Evolutionary conservation across 75 land plant genomes (phyloP).

Genomic region (Sequoiadendron giganteum): DNA sequence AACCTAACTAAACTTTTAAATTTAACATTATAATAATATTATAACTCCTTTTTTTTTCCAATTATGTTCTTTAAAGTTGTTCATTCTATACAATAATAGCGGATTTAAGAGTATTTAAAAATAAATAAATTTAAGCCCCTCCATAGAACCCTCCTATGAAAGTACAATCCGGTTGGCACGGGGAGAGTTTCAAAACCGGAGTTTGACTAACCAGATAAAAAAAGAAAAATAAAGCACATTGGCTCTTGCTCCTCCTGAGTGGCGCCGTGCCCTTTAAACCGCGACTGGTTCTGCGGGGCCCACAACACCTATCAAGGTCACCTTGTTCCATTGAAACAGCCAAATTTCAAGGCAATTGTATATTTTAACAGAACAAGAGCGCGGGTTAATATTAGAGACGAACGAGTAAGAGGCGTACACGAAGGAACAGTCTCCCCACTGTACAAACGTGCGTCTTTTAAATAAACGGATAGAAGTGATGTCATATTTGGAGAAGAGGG

Average conservation of each 20-base stretch:
- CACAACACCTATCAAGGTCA: neutral
- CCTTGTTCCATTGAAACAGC: neutral
- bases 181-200: too few relatives aligned
- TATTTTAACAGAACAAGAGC: neutral
- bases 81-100: too few relatives aligned
- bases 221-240: neutral
- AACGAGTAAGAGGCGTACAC: neutral
- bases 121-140: too few relatives aligned
- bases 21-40: too few relatives aligned
- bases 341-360: neutral
- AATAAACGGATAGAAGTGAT: conserved; percentile 1
- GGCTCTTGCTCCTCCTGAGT: neutral
- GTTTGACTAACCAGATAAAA: too few relatives aligned
- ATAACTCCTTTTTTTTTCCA: too few relatives aligned
- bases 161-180: too few relatives aligned
- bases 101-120: too few relatives aligned
- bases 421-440: neutral
- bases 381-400: neutral
- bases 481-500: neutral
- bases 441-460: neutral
- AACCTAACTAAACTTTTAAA: too few relatives aligned
- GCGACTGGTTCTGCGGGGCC: neutral
- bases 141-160: too few relatives aligned
- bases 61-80: too few relatives aligned
- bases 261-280: neutral